These are phyloP conservation scores for Penicillium paradoxum DNA, from an alignment of 495 filamentous ascomycete species.

Conservation along the genomic window DNA sequence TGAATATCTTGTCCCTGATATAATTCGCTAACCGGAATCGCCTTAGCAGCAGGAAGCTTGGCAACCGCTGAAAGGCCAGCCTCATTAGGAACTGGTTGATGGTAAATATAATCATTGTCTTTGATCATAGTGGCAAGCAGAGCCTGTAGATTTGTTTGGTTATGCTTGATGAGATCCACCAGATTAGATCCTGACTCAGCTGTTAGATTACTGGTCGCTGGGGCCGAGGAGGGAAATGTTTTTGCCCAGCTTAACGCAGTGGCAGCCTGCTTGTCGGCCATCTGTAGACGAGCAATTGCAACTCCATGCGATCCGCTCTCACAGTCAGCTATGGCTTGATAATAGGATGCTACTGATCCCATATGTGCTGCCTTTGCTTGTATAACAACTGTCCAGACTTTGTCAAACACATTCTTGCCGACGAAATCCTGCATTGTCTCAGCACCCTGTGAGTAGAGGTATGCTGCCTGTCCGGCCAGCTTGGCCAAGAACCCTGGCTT, in stretches of 20 bases:
- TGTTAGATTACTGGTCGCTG: slow-evolving; percentile 75
- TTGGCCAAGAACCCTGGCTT: slow-evolving; percentile 92
- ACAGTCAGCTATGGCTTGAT: slow-evolving; percentile 86
- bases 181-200: slow-evolving; percentile 70
- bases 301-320: slow-evolving; percentile 83
- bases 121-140: slow-evolving; percentile 70
- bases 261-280: slow-evolving; percentile 69
- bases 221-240: slow-evolving; percentile 72
- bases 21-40: slow-evolving; percentile 92
- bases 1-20: slow-evolving; percentile 97
- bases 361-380: slow-evolving; percentile 86
- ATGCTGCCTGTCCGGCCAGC: slow-evolving; percentile 82
- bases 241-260: slow-evolving; percentile 74
- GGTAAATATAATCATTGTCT: slow-evolving; percentile 98
- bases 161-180: slow-evolving; percentile 76
- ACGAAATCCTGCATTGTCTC: slow-evolving; percentile 94
- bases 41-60: slow-evolving; percentile 94
- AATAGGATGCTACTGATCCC: slow-evolving; percentile 85
- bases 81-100: slow-evolving; percentile 84
- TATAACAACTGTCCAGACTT: slow-evolving; percentile 80
- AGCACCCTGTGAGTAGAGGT: slow-evolving; percentile 77
- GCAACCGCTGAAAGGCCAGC: slow-evolving; percentile 73
- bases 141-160: slow-evolving; percentile 74
- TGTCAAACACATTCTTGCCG: slow-evolving; percentile 86
- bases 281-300: slow-evolving; percentile 76